phyloP scores from a whole-genome alignment of 2,329 filamentous ascomycete species.

The Trichoderma guizhouense region DNA sequence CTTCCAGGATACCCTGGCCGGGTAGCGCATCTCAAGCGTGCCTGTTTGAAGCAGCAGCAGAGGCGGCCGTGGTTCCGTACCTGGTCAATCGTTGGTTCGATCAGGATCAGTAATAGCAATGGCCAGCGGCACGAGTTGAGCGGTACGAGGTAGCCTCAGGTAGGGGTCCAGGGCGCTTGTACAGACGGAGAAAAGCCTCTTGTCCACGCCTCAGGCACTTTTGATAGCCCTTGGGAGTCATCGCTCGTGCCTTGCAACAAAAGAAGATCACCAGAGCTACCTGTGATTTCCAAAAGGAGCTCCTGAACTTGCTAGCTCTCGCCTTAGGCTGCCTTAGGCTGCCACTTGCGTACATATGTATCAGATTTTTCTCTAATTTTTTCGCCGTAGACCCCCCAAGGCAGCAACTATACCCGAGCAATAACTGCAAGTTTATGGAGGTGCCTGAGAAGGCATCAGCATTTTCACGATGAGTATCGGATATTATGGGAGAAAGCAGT shows the following conservation, averaged over 20 bases:
- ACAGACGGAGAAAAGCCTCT: not conserved
- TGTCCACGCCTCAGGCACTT: slow-evolving; percentile 1
- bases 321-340: not conserved
- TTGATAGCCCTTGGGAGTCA: not conserved
- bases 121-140: not conserved
- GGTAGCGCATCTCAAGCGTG: slow-evolving; percentile 3
- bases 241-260: not conserved
- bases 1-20: slow-evolving; percentile 3
- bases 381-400: not conserved
- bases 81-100: not conserved
- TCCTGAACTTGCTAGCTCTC: not conserved
- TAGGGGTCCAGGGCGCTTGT: slow-evolving; percentile 3
- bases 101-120: not conserved
- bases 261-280: not conserved
- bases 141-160: not conserved
- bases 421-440: not conserved
- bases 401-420: not conserved
- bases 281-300: not conserved
- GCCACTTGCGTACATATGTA: not conserved
- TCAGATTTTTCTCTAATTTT: not conserved
- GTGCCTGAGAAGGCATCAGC: slow-evolving; percentile 10
- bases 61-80: not conserved
- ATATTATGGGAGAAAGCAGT: not conserved
- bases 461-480: not conserved
- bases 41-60: not conserved